These are phyloP conservation scores for Solanum peruvianum DNA, from an alignment of 257 asterid genomes.

Conservation along the genomic window DNA sequence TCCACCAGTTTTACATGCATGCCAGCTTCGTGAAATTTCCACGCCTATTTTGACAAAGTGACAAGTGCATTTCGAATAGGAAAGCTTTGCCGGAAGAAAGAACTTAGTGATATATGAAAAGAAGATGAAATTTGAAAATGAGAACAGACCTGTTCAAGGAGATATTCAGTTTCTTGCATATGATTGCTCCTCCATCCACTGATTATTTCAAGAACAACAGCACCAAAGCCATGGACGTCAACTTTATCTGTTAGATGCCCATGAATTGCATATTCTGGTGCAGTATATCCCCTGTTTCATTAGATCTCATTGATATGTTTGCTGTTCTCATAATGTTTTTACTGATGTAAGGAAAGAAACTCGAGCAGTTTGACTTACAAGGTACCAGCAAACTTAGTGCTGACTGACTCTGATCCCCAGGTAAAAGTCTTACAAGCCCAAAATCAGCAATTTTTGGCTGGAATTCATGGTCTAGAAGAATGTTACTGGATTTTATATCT, in stretches of 20 bases:
- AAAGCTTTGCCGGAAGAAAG: background rate
- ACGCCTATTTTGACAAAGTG: slow-evolving; percentile 29
- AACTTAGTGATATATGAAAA: background rate
- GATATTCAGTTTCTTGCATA: slow-evolving; percentile 44
- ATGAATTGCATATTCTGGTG: slow-evolving; percentile 73
- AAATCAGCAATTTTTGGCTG: slow-evolving; percentile 73
- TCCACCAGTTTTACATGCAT: slow-evolving; percentile 48
- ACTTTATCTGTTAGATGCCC: slow-evolving; percentile 84
- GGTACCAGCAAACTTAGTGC: slow-evolving; percentile 87
- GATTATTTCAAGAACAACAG: slow-evolving; percentile 52
- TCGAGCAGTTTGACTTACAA: slow-evolving; percentile 30
- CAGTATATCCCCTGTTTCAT: slow-evolving; percentile 66
- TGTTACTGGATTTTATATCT: slow-evolving; percentile 67
- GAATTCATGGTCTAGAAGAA: slow-evolving; percentile 49
- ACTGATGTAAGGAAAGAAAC: background rate
- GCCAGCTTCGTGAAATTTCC: slow-evolving; percentile 51
- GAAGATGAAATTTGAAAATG: background rate
- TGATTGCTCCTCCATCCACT: slow-evolving; percentile 61
- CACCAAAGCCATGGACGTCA: slow-evolving; percentile 68
- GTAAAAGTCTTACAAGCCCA: slow-evolving; percentile 68
- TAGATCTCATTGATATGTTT: background rate
- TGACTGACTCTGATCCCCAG: slow-evolving; percentile 67
- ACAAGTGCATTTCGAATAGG: background rate
- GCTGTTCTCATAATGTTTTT: background rate
- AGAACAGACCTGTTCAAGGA: slow-evolving; percentile 49